These are phyloP conservation scores for Triticum monococcum DNA, from an alignment of 176 grass and related monocot genomes.

Conservation along the genomic window DNA sequence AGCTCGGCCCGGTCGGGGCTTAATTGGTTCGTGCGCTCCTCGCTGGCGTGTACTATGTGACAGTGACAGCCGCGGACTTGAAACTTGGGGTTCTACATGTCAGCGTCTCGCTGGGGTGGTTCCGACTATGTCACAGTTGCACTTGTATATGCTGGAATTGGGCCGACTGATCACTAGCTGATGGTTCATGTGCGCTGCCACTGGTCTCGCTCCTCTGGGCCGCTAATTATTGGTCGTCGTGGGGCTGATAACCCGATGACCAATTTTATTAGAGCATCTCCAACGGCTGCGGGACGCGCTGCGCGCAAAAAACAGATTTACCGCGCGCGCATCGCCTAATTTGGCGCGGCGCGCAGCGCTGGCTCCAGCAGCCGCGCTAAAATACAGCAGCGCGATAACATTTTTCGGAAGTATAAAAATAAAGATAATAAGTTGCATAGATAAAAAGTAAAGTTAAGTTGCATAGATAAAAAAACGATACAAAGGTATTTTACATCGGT, in stretches of 20 bases:
- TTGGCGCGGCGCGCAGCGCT: too few species aligned
- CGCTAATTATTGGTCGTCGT: background rate
- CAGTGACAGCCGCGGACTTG: background rate
- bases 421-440: too few species aligned
- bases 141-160: background rate
- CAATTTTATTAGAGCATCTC: slow-evolving; percentile 15
- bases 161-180: background rate
- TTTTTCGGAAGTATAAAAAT: too few species aligned
- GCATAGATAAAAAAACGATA: too few species aligned
- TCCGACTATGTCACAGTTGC: too few species aligned
- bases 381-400: too few species aligned
- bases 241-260: background rate
- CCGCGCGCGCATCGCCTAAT: too few species aligned
- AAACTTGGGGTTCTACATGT: background rate
- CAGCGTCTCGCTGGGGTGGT: background rate
- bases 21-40: background rate
- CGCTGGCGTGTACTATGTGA: background rate
- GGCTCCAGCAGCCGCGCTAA: too few species aligned
- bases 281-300: too few species aligned
- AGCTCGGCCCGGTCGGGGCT: background rate
- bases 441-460: too few species aligned
- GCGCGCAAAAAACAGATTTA: too few species aligned
- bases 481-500: too few species aligned
- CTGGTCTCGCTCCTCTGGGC: background rate
- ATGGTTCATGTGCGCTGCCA: background rate